phyloP scores from a whole-genome alignment of 805 yeast species.

The Kregervanrija fluxuum region DNA sequence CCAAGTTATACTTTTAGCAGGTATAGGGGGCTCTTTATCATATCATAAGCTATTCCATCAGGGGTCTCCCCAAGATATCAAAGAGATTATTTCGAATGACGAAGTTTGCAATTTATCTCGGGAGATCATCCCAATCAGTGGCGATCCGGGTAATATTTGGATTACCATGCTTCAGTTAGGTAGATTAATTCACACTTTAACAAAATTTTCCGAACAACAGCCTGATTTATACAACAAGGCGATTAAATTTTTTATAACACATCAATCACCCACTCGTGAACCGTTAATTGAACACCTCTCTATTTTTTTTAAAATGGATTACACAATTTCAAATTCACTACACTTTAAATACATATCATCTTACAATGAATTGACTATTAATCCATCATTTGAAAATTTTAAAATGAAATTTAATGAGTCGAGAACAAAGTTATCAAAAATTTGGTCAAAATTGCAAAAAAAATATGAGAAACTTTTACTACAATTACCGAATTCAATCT shows the following conservation, averaged over 20 bases:
- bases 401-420: slow-evolving; percentile 55
- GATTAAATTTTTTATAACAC: slow-evolving; percentile 56
- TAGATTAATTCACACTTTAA: slow-evolving; percentile 45
- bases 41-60: slow-evolving; percentile 63
- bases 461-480: slow-evolving; percentile 38
- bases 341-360: slow-evolving; percentile 67
- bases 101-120: not conserved
- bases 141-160: slow-evolving; percentile 68
- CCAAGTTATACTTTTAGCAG: slow-evolving; percentile 49
- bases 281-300: slow-evolving; percentile 64
- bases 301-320: slow-evolving; percentile 60
- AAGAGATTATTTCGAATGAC: slow-evolving; percentile 23
- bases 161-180: slow-evolving; percentile 66
- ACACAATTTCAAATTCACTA: slow-evolving; percentile 63
- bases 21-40: slow-evolving; percentile 66
- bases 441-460: slow-evolving; percentile 55
- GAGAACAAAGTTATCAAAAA: slow-evolving; percentile 51
- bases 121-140: slow-evolving; percentile 43
- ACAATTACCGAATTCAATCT: slow-evolving; percentile 33
- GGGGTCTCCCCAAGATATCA: slow-evolving; percentile 38
- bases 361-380: slow-evolving; percentile 59
- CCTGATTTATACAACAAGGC: slow-evolving; percentile 29
- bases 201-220: slow-evolving; percentile 29
- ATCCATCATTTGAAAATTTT: slow-evolving; percentile 58
- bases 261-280: slow-evolving; percentile 65